Evolutionary conservation across 495 filamentous ascomycete genomes (phyloP).

Genomic region (Penicillium argentinense): DNA sequence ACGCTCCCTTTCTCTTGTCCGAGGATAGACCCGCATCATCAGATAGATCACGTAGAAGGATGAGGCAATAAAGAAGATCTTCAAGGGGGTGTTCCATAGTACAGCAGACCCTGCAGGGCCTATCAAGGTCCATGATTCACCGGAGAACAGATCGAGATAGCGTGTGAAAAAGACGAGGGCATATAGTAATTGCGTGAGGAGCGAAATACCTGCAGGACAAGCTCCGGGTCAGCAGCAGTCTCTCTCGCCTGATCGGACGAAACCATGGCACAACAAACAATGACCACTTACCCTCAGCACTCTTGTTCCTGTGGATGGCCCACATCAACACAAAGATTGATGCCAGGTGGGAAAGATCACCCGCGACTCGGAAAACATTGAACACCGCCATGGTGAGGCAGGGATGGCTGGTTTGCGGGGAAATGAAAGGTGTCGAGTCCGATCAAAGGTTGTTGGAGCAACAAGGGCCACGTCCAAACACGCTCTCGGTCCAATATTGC

Average conservation of each 20-base stretch:
- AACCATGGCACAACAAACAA: not conserved
- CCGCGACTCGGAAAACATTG: constrained; percentile 77
- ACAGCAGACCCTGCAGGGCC: not conserved
- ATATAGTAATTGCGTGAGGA: constrained; percentile 91
- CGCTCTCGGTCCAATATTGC: not conserved
- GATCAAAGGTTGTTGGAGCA: not conserved
- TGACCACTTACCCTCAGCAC: constrained; percentile 71
- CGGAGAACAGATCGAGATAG: constrained; percentile 78
- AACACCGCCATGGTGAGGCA: constrained; percentile 31
- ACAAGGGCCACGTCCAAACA: not conserved
- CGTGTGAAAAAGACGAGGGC: constrained; percentile 79
- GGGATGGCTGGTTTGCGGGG: constrained; percentile 10
- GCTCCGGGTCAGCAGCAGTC: constrained; percentile 13
- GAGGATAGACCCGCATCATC: constrained; percentile 83
- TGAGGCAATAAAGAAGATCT: constrained; percentile 82
- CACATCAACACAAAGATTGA: constrained; percentile 89
- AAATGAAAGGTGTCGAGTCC: not conserved
- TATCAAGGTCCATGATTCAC: constrained; percentile 26
- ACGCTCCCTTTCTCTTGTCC: constrained; percentile 84
- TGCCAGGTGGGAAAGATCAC: constrained; percentile 76
- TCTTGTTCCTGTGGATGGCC: constrained; percentile 84
- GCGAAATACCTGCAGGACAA: constrained; percentile 68
- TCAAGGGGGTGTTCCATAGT: constrained; percentile 62
- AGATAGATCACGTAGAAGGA: constrained; percentile 85
- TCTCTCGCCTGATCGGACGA: not conserved